Evolutionary conservation across 2,329 filamentous ascomycete species (phyloP), one percentile per base, ranked within the genome.

Genomic region (Epicoccum nigrum): DNA sequence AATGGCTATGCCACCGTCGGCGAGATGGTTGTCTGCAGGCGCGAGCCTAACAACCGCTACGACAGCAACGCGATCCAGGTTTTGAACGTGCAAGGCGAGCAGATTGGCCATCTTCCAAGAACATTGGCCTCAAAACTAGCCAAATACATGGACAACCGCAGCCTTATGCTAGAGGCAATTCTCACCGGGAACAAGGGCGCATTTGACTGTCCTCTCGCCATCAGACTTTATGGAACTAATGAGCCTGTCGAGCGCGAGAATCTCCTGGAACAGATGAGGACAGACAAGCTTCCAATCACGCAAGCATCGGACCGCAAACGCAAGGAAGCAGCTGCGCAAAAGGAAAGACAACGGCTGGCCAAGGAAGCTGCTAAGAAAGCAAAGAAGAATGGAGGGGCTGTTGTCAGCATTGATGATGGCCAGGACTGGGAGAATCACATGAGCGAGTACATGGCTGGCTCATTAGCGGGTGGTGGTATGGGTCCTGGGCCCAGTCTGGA

Each of bases 101-200:
- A 95, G 64, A 89, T 96, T 61, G 91, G 91, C 1, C 90, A 96
- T 71, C 78, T 96, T 32, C 87, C 89, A 6, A 79, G 84, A 11
- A 78, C 74, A 1, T 66, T 90, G 17, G 90, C 86, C 1, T 75
- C 79, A n/a, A 93, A 89, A 70, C 75, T 96, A 45, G 85, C 89
- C 0, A 83, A 81, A 2, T 91, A 90, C 66, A 79, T 95, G 67
- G 72, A 74, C 43, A 61, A 64, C 28, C 58, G 64, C 19, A 44
- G 81, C 81, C 75, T 94, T 7, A 67, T 83, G 1, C 68, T 92
- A 6, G 91, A 96, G 69, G 89, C 84, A 1, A 75, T 82, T 13
- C 79, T 96, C 37, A 84, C 82, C 4, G 90, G 89, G 1, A 70
- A 78, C 5, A 91, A 90, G 58, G 82, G 79, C 1, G 51, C 68